A percentile compares a stretch with the other conserved stretches of the same genome.
Conservation (phyloP, 1,284 basidiomycete species). For the Xerocomus minutiporus region DNA sequence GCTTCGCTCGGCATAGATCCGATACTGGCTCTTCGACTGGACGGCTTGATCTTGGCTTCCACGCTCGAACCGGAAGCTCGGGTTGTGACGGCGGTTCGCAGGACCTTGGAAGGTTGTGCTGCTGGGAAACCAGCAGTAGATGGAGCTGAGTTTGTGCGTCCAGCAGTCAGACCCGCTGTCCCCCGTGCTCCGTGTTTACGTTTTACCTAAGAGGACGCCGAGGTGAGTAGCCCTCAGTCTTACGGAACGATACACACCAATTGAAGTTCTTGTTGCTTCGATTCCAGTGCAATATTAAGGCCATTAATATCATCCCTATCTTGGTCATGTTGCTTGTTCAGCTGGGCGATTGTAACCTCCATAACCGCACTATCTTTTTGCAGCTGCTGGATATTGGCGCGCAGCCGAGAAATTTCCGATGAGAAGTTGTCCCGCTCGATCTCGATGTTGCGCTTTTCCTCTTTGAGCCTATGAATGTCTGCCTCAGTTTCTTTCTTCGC, state of each 20-base stretch:
- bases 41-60: conserved; percentile 17
- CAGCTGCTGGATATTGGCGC: conserved; percentile 62
- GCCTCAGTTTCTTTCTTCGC: not conserved
- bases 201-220: conserved; percentile 53
- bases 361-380: conserved; percentile 79
- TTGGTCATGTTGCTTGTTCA: conserved; percentile 62
- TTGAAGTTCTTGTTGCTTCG: conserved; percentile 88
- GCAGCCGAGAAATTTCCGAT: conserved; percentile 61
- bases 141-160: conserved; percentile 39
- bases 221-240: not conserved
- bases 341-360: conserved; percentile 74
- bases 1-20: conserved; percentile 19
- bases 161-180: conserved; percentile 57
- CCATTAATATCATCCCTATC: conserved; percentile 75
- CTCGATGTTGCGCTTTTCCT: conserved; percentile 3
- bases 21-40: conserved; percentile 20
- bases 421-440: conserved; percentile 38
- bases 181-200: conserved; percentile 60
- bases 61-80: conserved; percentile 21
- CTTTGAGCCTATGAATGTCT: conserved; percentile 2
- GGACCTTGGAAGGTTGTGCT: conserved; percentile 44
- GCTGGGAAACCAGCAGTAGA: conserved; percentile 29
- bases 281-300: conserved; percentile 81
- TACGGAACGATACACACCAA: conserved; percentile 49
- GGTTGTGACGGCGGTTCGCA: conserved; percentile 29